Conservation (phyloP, 331 rosid genomes). For the Acacia pycnantha region DNA sequence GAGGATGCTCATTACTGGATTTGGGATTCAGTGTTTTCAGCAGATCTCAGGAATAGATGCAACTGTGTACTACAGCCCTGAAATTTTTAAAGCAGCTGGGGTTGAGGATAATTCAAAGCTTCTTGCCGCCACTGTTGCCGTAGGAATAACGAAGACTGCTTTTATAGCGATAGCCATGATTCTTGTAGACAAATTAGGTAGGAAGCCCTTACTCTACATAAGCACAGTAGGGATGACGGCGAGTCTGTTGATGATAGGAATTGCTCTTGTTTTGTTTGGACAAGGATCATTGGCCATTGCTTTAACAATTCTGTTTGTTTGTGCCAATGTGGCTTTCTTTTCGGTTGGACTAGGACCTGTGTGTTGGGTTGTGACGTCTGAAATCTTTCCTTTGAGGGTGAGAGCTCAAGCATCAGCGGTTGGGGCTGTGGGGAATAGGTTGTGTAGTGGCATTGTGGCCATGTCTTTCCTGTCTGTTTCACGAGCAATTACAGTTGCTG, state of each 20-base stretch:
- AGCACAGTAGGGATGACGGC: constrained; percentile 79
- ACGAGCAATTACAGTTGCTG: constrained; percentile 51
- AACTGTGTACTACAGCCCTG: constrained; percentile 74
- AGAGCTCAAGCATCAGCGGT: constrained; percentile 74
- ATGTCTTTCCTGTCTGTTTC: constrained; percentile 80
- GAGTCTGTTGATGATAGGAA: constrained; percentile 53
- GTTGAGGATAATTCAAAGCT: constrained; percentile 49
- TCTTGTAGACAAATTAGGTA: constrained; percentile 65
- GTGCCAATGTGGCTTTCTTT: constrained; percentile 81
- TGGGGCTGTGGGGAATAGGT: constrained; percentile 68
- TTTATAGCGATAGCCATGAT: constrained; percentile 60
- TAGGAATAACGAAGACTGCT: constrained; percentile 65
- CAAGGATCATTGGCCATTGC: constrained; percentile 47
- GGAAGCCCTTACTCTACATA: constrained; percentile 64
- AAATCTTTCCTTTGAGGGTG: constrained; percentile 67
- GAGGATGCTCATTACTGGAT: constrained; percentile 66
- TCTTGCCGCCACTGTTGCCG: constrained; percentile 79
- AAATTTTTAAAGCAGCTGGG: constrained; percentile 64
- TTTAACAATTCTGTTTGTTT: constrained; percentile 48
- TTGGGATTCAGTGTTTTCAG: constrained; percentile 78
- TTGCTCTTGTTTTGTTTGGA: constrained; percentile 44
- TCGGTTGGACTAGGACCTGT: constrained; percentile 81
- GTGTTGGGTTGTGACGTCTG: constrained; percentile 79
- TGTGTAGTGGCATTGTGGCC: constrained; percentile 70
- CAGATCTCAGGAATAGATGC: constrained; percentile 84